phyloP scores from a whole-genome alignment of 1,284 basidiomycete species.

The Ustilago esculenta region DNA sequence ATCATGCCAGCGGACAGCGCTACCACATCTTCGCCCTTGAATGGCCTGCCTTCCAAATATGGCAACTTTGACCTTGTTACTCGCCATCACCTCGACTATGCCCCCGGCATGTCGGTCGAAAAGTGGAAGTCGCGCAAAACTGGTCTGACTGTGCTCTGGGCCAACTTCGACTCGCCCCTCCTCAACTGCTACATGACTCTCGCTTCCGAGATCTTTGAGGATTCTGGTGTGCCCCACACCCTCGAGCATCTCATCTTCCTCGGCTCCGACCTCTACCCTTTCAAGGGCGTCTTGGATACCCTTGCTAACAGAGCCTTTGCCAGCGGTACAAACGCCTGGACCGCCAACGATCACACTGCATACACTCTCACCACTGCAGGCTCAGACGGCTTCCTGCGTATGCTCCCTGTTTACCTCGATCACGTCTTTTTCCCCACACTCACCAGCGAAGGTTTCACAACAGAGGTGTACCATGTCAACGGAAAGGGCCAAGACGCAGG shows the following conservation, averaged over 20 bases:
- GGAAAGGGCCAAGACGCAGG: slow-evolving; percentile 89
- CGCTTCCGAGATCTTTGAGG: slow-evolving; percentile 79
- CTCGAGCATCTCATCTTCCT: slow-evolving; percentile 66
- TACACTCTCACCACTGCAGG: slow-evolving; percentile 99
- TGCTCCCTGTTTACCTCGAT: slow-evolving; percentile 94
- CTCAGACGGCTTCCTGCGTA: slow-evolving; percentile 90
- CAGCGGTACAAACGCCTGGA: slow-evolving; percentile 78
- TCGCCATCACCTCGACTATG: slow-evolving; percentile 77
- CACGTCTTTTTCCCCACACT: slow-evolving; percentile 97
- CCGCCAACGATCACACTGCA: slow-evolving; percentile 72
- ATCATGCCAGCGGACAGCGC: slow-evolving; percentile 35
- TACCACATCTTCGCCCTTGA: neutral
- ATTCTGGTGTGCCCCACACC: slow-evolving; percentile 70
- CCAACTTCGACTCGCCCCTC: slow-evolving; percentile 76
- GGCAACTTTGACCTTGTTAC: slow-evolving; percentile 84
- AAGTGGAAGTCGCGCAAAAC: slow-evolving; percentile 85
- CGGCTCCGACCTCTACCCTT: slow-evolving; percentile 73
- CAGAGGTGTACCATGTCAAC: slow-evolving; percentile 85
- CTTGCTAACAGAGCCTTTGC: slow-evolving; percentile 97
- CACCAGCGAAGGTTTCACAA: slow-evolving; percentile 87
- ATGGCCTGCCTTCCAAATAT: slow-evolving; percentile 24
- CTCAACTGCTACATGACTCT: slow-evolving; percentile 93
- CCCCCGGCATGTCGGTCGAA: slow-evolving; percentile 77
- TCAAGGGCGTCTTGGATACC: slow-evolving; percentile 95
- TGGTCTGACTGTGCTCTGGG: slow-evolving; percentile 74